Percentiles rank a stretch among this genome's conserved stretches.
Evolutionary conservation across 305 asterid species (phyloP).

Genomic region (Fraxinus xanthoxyloides): DNA sequence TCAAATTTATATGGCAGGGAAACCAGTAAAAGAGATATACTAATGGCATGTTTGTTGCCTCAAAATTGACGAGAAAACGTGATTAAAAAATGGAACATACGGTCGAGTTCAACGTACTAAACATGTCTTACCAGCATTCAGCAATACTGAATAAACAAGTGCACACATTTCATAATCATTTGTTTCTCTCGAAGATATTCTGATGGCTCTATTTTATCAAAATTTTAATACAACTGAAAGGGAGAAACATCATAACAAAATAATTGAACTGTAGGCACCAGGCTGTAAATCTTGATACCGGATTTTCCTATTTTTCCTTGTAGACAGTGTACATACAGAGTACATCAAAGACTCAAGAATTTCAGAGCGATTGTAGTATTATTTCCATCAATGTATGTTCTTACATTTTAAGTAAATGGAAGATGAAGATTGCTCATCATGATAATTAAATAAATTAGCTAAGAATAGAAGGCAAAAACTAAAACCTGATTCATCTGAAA

Average conservation of each 20-base stretch:
- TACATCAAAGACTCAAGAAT: conserved; percentile 10
- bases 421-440: conserved; percentile 32
- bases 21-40: not conserved
- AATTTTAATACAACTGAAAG: not conserved
- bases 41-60: not conserved
- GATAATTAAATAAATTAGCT: conserved; percentile 20
- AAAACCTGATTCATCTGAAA: conserved; percentile 37
- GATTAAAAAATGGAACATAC: not conserved
- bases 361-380: conserved; percentile 12
- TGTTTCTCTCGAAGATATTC: not conserved
- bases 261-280: not conserved
- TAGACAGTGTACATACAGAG: not conserved
- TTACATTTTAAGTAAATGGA: conserved; percentile 18
- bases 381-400: conserved; percentile 28
- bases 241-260: not conserved
- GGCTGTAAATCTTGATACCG: not conserved
- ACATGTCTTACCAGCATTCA: not conserved
- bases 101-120: not conserved
- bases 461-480: not conserved
- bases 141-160: not conserved
- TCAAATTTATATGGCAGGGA: not conserved
- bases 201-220: not conserved
- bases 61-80: not conserved
- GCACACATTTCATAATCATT: not conserved
- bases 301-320: conserved; percentile 4